Conservation (phyloP, 2,329 filamentous ascomycete genomes). For the Phialemonium atrogriseum region DNA sequence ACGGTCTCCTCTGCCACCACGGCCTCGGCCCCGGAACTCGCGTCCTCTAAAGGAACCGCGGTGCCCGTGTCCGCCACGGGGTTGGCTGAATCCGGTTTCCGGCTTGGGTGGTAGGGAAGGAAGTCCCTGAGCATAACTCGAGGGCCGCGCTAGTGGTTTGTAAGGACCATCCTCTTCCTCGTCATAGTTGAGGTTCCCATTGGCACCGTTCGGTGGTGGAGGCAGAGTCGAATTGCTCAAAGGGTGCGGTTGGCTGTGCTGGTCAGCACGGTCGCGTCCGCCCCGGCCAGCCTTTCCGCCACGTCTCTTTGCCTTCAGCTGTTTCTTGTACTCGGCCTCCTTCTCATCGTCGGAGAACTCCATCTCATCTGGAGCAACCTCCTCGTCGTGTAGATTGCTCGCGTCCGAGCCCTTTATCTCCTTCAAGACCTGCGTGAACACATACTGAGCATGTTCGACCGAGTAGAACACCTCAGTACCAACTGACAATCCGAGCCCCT, state of each 20-base stretch:
- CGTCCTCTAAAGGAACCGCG: conserved; percentile 28
- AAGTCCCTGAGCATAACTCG: conserved; percentile 46
- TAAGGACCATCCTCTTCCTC: conserved; percentile 64
- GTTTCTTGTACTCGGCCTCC: conserved; percentile 72
- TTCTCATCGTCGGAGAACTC: conserved; percentile 97
- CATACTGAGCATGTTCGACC: conserved; percentile 66
- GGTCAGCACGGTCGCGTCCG: conserved; percentile 13
- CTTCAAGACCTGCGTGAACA: conserved; percentile 78
- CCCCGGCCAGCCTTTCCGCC: conserved; percentile 34
- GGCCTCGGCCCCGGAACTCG: conserved; percentile 40
- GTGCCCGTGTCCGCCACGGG: conserved; percentile 10
- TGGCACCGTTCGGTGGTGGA: conserved; percentile 16
- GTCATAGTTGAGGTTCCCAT: conserved; percentile 53
- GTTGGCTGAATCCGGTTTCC: conserved; percentile 20
- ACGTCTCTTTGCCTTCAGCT: conserved; percentile 57
- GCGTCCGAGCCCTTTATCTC: conserved; percentile 83
- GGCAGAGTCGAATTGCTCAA: conserved; percentile 27
- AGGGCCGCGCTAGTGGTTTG: conserved; percentile 60
- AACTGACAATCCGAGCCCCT: conserved; percentile 55
- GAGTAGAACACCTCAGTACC: conserved; percentile 74
- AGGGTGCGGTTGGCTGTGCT: conserved; percentile 21
- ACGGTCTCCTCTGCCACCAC: conserved; percentile 26
- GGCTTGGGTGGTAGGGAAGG: conserved; percentile 32
- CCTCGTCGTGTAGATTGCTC: conserved; percentile 91
- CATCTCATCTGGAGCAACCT: conserved; percentile 74